These are phyloP conservation scores for Amauroascus niger DNA, from an alignment of 2,329 filamentous ascomycete genomes.

Conservation along the genomic window DNA sequence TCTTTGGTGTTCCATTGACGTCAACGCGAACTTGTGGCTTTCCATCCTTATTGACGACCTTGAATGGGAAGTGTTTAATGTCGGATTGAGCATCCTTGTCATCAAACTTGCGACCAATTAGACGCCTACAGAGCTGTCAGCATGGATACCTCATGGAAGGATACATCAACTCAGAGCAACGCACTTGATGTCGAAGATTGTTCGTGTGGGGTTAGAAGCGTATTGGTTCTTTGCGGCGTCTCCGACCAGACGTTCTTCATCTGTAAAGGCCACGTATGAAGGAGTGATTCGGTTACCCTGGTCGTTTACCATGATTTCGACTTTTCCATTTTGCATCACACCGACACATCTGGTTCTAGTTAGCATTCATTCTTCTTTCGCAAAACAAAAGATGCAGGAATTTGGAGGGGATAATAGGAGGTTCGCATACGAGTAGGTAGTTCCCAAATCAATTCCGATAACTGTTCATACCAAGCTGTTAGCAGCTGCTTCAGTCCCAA, in stretches of 20 bases:
- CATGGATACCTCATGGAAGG: neutral
- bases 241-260: conserved; percentile 92
- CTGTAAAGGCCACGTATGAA: conserved; percentile 91
- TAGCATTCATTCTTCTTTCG: conserved; percentile 13
- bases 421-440: conserved; percentile 54
- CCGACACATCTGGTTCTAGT: conserved; percentile 64
- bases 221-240: conserved; percentile 97
- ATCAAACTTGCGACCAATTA: conserved; percentile 73
- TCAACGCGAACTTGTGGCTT: conserved; percentile 74
- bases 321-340: conserved; percentile 92
- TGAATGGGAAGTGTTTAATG: conserved; percentile 98
- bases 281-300: conserved; percentile 95
- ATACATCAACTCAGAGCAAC: conserved; percentile 27
- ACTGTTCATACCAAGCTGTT: conserved; percentile 40
- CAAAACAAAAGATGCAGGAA: neutral
- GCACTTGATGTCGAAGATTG: conserved; percentile 76
- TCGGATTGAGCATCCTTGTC: conserved; percentile 86
- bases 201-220: conserved; percentile 64
- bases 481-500: conserved; percentile 12
- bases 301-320: conserved; percentile 92
- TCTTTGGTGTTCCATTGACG: conserved; percentile 49
- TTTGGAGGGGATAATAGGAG: too few species aligned
- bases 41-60: conserved; percentile 76
- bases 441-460: conserved; percentile 92
- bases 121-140: conserved; percentile 46